Percentiles rank a stretch among this genome's conserved stretches.
Evolutionary conservation across 75 land plant species (phyloP).

Genomic region (Selaginella tamariscina): DNA sequence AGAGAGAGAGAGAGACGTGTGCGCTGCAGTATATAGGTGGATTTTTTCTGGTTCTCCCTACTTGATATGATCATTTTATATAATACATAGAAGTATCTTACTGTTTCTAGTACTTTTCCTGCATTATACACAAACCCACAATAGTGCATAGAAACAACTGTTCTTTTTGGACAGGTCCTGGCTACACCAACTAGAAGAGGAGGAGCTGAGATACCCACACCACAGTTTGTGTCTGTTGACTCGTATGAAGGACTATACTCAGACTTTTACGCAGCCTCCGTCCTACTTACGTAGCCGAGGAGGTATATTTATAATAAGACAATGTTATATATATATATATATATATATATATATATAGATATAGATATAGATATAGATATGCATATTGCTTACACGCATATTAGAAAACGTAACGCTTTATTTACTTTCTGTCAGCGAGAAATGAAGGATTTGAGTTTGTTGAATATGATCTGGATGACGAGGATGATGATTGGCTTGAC

Average conservation of each 20-base stretch:
- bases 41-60: no score
- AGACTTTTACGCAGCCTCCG: slow-evolving; percentile 73
- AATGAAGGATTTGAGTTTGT: slow-evolving; percentile 71
- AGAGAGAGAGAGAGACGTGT: no score
- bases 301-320: slow-evolving; percentile 26
- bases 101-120: background rate
- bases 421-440: slow-evolving; percentile 56
- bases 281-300: slow-evolving; percentile 88
- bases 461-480: slow-evolving; percentile 91
- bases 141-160: no score
- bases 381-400: no score
- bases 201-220: slow-evolving; percentile 75
- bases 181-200: slow-evolving; percentile 38
- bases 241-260: slow-evolving; percentile 81
- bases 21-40: no score
- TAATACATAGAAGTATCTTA: no score
- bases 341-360: no score
- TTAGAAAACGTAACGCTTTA: no score
- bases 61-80: no score
- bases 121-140: no score
- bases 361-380: no score
- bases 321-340: no score
- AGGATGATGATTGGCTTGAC: slow-evolving; percentile 90
- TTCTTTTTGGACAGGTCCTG: slow-evolving; percentile 31
- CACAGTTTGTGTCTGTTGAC: slow-evolving; percentile 70